These are phyloP conservation scores for Wickerhamiella kurtzmanii DNA, from an alignment of 805 yeast genomes.

Conservation along the genomic window DNA sequence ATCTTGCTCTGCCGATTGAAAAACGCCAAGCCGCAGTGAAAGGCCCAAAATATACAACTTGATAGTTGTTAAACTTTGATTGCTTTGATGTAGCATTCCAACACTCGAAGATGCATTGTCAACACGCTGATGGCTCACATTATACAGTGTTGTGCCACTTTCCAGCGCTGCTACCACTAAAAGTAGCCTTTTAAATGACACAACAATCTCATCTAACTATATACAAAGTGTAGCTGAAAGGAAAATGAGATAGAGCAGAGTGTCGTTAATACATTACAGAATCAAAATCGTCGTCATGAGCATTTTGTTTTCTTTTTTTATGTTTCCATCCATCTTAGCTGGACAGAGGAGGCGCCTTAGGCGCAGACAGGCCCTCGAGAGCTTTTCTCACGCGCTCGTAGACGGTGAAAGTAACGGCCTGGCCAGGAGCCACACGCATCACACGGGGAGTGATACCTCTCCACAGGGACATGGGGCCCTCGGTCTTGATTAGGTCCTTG, in stretches of 20 bases:
- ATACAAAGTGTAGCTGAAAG: too few species aligned
- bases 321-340: too few species aligned
- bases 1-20: too few species aligned
- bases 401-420: slow-evolving; percentile 95
- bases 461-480: slow-evolving; percentile 78
- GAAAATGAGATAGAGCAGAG: not conserved
- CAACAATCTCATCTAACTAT: not conserved
- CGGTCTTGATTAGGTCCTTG: slow-evolving; percentile 66
- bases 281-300: not conserved
- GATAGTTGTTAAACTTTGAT: too few species aligned
- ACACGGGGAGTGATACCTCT: slow-evolving; percentile 98
- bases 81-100: too few species aligned
- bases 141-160: too few species aligned
- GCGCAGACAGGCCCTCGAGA: slow-evolving; percentile 29
- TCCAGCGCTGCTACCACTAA: too few species aligned
- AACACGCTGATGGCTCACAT: too few species aligned
- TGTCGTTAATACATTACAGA: not conserved
- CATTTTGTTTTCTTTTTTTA: not conserved
- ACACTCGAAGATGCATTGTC: too few species aligned
- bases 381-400: slow-evolving; percentile 73
- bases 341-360: slow-evolving; percentile 3
- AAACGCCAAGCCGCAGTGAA: too few species aligned
- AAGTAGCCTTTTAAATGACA: not conserved
- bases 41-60: too few species aligned
- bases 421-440: slow-evolving; percentile 99